Evolutionary conservation across 2,329 filamentous ascomycete species (phyloP), one percentile per base, ranked within the genome.

Genomic region (Ophiostoma ulmi): DNA sequence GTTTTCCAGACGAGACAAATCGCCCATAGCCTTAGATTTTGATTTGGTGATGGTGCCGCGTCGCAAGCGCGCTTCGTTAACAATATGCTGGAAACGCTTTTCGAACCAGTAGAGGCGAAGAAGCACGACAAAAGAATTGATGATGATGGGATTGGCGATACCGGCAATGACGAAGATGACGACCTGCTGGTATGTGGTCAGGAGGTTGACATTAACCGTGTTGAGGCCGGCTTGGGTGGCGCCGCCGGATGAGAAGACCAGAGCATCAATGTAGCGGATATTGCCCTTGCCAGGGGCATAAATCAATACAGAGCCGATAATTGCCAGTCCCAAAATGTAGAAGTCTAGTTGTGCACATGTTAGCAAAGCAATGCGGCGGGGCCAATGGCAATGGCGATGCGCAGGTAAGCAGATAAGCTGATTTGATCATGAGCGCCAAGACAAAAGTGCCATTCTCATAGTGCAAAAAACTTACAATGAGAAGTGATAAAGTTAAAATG

Each of bases 21-120:
- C 84, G 10, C 77, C 74, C 48, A 77, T 79, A 2, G 81, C 77
- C 72, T 83, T 80, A 77, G 90, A 80, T 81, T 87, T 80, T 77
- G 91, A 81, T 82, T 88, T 82, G 80, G 84, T 82, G n/a, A 90
- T 79, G 48, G 86, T 90, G 70, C 85, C 84, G 70, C 94, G 87
- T 69, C 89, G 83, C 63, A 81, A 83, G 70, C 88, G 87, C 1
- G 91, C 89, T 75, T 97, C 91, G 44, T 85, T 85, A 17, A 91
- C 93, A 74, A 97, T 87, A 75, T 91, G 86, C 77, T 97, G 91
- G 78, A 99, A 98, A 8, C 94, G 88, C 80, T 96, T 97, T 80
- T 99, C 94, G 78, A 99, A 99, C 94, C 94, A 99, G 80, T 97
- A 97, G 1, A 99, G 83, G 36, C 95, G 91, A 17, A 98, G 85